phyloP scores from a whole-genome alignment of 2,329 filamentous ascomycete species.

The Botrytis porri region DNA sequence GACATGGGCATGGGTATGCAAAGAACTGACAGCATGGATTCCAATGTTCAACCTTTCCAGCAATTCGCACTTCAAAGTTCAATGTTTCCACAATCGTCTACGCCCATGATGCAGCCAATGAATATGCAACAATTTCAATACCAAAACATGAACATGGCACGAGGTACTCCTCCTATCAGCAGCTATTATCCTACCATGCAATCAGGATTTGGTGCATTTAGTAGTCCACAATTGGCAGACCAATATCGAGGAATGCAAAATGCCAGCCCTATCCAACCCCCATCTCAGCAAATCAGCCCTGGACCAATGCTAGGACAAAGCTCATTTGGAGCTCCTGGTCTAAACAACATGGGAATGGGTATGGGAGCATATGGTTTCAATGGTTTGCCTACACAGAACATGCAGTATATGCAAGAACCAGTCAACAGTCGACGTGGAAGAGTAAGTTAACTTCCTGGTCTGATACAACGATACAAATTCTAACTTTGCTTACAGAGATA shows the following conservation, averaged over 20 bases:
- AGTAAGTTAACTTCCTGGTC: constrained; percentile 40
- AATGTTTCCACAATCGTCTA: constrained; percentile 46
- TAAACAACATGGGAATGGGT: constrained; percentile 46
- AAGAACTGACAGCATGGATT: constrained; percentile 52
- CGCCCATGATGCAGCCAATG: constrained; percentile 47
- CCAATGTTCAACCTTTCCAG: constrained; percentile 49
- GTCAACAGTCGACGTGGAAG: constrained; percentile 56
- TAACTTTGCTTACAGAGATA: constrained; percentile 13
- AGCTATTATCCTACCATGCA: constrained; percentile 58
- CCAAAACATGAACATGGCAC: constrained; percentile 48
- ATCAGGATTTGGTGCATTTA: constrained; percentile 53
- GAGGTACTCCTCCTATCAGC: constrained; percentile 51
- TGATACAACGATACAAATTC: background rate
- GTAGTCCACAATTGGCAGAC: constrained; percentile 48
- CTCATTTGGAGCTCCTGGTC: constrained; percentile 51
- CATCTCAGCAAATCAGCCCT: constrained; percentile 41
- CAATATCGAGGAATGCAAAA: constrained; percentile 54
- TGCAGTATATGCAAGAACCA: constrained; percentile 55
- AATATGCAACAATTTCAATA: constrained; percentile 56
- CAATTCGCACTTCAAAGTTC: constrained; percentile 50
- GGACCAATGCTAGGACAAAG: constrained; percentile 42
- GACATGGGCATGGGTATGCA: constrained; percentile 53
- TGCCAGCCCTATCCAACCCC: constrained; percentile 47
- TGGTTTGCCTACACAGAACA: constrained; percentile 47
- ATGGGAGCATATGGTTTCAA: constrained; percentile 47